Evolutionary conservation across 495 filamentous ascomycete genomes (phyloP).

Genomic region (Penicillium canescens): DNA sequence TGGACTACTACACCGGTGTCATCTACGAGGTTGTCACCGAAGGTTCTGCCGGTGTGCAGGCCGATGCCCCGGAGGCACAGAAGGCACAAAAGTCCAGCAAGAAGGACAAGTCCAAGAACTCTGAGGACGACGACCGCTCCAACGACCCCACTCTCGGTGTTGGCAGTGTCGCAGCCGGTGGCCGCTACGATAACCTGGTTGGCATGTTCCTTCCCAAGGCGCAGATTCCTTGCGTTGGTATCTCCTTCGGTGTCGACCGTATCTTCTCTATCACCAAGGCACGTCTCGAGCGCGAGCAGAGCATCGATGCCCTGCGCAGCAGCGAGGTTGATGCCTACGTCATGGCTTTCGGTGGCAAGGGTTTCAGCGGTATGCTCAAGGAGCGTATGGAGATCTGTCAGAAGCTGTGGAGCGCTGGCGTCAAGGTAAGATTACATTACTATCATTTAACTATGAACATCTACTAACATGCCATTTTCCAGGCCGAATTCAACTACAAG

Average conservation of each 20-base stretch:
- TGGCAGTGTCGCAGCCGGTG: slow-evolving; percentile 85
- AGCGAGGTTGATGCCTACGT: slow-evolving; percentile 86
- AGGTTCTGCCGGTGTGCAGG: slow-evolving; percentile 62
- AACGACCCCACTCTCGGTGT: slow-evolving; percentile 82
- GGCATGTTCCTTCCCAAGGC: slow-evolving; percentile 86
- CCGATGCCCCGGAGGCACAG: slow-evolving; percentile 44
- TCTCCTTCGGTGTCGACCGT: slow-evolving; percentile 92
- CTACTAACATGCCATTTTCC: slow-evolving; percentile 6
- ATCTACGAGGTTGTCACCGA: slow-evolving; percentile 93
- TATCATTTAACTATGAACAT: neutral
- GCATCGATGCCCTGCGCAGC: slow-evolving; percentile 48
- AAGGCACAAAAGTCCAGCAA: slow-evolving; percentile 56
- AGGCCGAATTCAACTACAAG: slow-evolving; percentile 79
- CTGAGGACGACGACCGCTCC: slow-evolving; percentile 76
- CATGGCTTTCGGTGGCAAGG: slow-evolving; percentile 92
- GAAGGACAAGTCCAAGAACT: slow-evolving; percentile 56
- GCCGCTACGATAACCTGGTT: slow-evolving; percentile 90
- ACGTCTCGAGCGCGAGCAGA: slow-evolving; percentile 62
- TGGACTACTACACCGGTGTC: slow-evolving; percentile 93
- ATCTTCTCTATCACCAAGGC: slow-evolving; percentile 91
- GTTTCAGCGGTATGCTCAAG: slow-evolving; percentile 74
- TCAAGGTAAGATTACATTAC: slow-evolving; percentile 56
- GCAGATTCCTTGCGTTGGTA: slow-evolving; percentile 88
- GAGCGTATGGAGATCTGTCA: slow-evolving; percentile 78
- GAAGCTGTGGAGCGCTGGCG: slow-evolving; percentile 73